These are phyloP conservation scores for Phytophthora fragariaefolia DNA, from an alignment of 352 stramenopile genomes.

Conservation along the genomic window DNA sequence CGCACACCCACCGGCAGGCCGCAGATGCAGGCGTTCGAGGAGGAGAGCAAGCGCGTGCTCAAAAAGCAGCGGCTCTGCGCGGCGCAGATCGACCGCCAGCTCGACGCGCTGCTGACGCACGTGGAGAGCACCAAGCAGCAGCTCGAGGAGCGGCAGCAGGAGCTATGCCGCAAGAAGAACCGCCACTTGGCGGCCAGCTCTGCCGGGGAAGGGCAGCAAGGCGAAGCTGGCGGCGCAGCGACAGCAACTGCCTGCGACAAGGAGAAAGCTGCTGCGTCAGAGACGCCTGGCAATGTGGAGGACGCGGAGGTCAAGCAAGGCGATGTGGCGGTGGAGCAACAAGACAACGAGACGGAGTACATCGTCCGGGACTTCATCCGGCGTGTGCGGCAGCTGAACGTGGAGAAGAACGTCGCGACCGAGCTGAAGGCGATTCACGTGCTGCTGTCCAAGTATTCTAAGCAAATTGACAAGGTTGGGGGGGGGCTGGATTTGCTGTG, in stretches of 20 bases:
- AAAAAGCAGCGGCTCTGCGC: constrained; percentile 77
- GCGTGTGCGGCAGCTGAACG: constrained; percentile 66
- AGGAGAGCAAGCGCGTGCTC: constrained; percentile 67
- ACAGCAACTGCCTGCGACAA: neutral
- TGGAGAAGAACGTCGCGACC: constrained; percentile 73
- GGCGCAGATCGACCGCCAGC: constrained; percentile 64
- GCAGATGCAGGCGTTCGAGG: constrained; percentile 65
- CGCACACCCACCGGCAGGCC: neutral
- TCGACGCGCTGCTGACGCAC: constrained; percentile 67
- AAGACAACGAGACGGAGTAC: constrained; percentile 70
- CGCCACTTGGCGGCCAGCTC: constrained; percentile 27
- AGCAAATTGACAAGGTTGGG: constrained; percentile 82
- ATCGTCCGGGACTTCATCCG: constrained; percentile 74
- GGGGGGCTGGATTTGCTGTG: neutral
- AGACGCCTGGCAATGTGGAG: constrained; percentile 5
- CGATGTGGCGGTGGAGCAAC: constrained; percentile 44
- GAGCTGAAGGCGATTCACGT: constrained; percentile 78
- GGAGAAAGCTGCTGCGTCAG: constrained; percentile 1
- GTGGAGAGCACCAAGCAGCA: constrained; percentile 66
- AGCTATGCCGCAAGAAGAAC: constrained; percentile 73
- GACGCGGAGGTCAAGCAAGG: constrained; percentile 34
- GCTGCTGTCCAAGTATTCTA: constrained; percentile 77
- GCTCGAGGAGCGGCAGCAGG: constrained; percentile 61
- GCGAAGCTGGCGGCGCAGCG: too few species aligned
- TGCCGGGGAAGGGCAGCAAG: constrained; percentile 15